Base-by-base conservation (phyloP, 257 asterid species). In the Nicotiana otophora region DNA sequence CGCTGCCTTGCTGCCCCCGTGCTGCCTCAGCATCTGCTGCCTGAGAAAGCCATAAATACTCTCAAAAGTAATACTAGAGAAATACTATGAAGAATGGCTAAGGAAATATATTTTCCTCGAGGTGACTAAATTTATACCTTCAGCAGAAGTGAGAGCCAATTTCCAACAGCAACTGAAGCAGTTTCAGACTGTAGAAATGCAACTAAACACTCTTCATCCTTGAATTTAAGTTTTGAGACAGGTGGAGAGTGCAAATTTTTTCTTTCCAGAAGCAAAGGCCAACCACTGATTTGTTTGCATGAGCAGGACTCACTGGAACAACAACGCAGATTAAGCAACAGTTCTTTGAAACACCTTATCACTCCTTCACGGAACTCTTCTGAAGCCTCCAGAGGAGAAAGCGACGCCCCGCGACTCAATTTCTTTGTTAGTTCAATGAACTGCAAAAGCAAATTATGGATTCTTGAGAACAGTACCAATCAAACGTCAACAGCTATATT, bases 361-460 rank as follows among this genome's bases (percentile, higher is more conserved):
- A 93, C 89, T 82, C 97, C 97, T 90, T 87, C 92, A 83, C 99
- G 96, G 81, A 96, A 94, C 89, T 96, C 99, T 93, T 96, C 99
- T 34, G 98, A 88, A 62, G 98, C 99, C 87, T 92, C 97, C 79
- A 28, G 20, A 8, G 98, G 96, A 84, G 98, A 90, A 76, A 94
- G 94, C 91, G 92, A 87, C 11, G 94, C 97, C 62, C 97, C 97
- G 26, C 84, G 78, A n/a, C 97, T 89, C 93, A 96, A 81, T 87
- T 94, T 96, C 92, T 90, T 94, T 89, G 93, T 87, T 85, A 93
- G 72, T 82, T 90, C 91, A 90, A 90, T 90, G 96, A 96, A 87
- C 99, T 96, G 87, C 86, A 84, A 62, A 70, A 67, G 81, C 64
- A 78, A 80, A 57, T 61, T 48, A 30, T 51, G 80, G 80, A 28